Percentiles rank a stretch among this genome's conserved stretches.
phyloP scores from a whole-genome alignment of 805 yeast species.

The Yarrowia sp. region DNA sequence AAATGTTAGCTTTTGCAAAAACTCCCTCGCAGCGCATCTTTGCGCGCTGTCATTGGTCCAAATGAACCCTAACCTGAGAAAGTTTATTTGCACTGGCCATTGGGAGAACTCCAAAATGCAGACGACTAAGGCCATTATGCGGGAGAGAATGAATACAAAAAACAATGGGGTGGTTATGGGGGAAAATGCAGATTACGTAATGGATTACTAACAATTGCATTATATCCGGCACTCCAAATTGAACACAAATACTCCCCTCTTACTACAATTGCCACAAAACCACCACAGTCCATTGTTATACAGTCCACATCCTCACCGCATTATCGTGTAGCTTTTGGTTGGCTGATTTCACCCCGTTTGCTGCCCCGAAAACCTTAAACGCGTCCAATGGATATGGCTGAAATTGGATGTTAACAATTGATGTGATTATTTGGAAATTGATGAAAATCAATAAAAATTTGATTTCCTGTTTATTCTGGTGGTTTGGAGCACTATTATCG shows the following conservation, averaged over 20 bases:
- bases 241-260: not conserved
- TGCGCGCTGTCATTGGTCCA: constrained; percentile 9
- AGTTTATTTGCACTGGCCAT: constrained; percentile 4
- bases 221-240: not conserved
- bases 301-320: not conserved
- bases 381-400: not conserved
- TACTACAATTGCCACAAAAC: not conserved
- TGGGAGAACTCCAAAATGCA: constrained; percentile 12
- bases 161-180: too few species aligned
- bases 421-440: too few species aligned
- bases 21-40: constrained; percentile 24
- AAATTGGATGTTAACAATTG: too few species aligned
- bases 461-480: too few species aligned
- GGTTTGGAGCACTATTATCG: too few species aligned
- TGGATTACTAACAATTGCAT: too few species aligned
- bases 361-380: constrained; percentile 1
- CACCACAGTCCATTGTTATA: too few species aligned
- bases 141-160: too few species aligned
- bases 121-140: not conserved
- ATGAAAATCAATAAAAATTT: too few species aligned
- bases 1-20: constrained; percentile 25
- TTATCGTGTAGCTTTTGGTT: constrained; percentile 22
- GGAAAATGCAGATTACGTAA: not conserved
- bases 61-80: not conserved
- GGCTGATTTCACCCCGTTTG: constrained; percentile 11